Conservation (phyloP, 2,329 filamentous ascomycete species). For the Helotiales sp. region DNA sequence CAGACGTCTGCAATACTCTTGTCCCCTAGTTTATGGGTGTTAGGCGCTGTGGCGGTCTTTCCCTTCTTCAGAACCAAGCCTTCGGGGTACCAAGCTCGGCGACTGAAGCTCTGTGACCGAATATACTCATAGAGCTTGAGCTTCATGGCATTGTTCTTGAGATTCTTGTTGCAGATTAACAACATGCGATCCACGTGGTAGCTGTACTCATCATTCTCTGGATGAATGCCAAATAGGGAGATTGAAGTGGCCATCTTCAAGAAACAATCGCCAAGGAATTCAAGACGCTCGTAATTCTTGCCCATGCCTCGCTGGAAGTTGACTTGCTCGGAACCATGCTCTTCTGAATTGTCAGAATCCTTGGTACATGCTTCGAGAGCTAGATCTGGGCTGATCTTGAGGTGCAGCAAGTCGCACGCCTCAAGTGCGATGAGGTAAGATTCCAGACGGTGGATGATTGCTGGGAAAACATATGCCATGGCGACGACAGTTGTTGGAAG, state of each 20-base stretch:
- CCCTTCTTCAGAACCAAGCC: conserved; percentile 75
- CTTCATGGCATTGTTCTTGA: conserved; percentile 77
- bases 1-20: conserved; percentile 95
- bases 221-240: conserved; percentile 77
- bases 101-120: conserved; percentile 80
- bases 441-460: conserved; percentile 84
- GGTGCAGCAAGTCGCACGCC: conserved; percentile 66
- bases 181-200: conserved; percentile 92
- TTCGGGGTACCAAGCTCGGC: conserved; percentile 83
- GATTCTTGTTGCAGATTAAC: conserved; percentile 87
- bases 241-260: conserved; percentile 96
- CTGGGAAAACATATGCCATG: conserved; percentile 78
- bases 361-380: conserved; percentile 93
- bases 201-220: conserved; percentile 80
- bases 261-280: conserved; percentile 92
- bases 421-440: conserved; percentile 81
- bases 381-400: conserved; percentile 68
- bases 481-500: conserved; percentile 72
- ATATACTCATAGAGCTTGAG: conserved; percentile 75
- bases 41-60: conserved; percentile 62
- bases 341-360: conserved; percentile 82
- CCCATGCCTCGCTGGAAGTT: conserved; percentile 87
- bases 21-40: conserved; percentile 73
- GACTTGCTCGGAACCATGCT: conserved; percentile 68
- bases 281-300: conserved; percentile 90